A percentile compares a stretch with the other conserved stretches of the same genome.
Conservation (phyloP, 306 rosid species). For the Nissolia schottii region DNA sequence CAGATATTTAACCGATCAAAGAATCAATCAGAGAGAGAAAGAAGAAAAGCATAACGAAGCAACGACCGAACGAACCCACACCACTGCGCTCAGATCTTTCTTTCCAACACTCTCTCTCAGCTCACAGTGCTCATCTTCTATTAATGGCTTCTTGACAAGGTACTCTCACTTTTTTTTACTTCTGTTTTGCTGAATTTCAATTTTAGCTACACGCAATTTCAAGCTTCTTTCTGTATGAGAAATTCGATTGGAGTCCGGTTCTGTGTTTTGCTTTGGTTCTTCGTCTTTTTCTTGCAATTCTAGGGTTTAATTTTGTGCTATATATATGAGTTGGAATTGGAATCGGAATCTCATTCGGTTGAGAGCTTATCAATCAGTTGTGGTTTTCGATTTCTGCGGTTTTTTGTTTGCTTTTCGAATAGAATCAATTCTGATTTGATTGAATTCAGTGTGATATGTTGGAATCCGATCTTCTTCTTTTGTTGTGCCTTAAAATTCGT, state of each 20-base stretch:
- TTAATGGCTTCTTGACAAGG: conserved; percentile 45
- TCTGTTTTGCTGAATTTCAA: not conserved
- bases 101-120: not conserved
- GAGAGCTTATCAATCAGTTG: not conserved
- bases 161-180: not conserved
- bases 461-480: conserved; percentile 15
- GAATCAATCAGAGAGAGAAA: not conserved
- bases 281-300: not conserved
- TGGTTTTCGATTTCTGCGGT: not conserved
- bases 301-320: conserved; percentile 24
- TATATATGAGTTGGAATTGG: too few relatives aligned
- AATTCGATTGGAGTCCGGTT: not conserved
- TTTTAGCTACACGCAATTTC: not conserved
- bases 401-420: conserved; percentile 20
- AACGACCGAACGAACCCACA: not conserved
- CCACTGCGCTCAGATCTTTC: conserved; percentile 15
- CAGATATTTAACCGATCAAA: not conserved
- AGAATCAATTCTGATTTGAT: conserved; percentile 23
- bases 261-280: not conserved
- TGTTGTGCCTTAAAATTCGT: not conserved
- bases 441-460: conserved; percentile 21
- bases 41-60: not conserved
- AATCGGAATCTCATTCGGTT: conserved; percentile 16
- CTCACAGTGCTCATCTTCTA: conserved; percentile 24
- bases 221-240: not conserved